Evolutionary conservation across 805 yeast species (phyloP).

Genomic region (Cyberlindnera mississippiensis): DNA sequence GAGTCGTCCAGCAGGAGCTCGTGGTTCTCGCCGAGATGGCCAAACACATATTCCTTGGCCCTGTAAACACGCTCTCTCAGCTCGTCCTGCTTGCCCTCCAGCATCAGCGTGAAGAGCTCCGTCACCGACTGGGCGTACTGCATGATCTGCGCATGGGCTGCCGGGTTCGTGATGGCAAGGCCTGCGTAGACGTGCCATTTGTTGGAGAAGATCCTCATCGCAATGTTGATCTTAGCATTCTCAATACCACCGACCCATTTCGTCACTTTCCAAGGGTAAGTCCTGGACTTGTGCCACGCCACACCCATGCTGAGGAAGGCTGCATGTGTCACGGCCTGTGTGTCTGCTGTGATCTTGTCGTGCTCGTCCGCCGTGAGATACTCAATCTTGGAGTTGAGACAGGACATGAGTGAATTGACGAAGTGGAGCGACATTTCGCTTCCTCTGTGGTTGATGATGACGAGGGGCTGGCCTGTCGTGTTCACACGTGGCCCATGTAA

Average conservation of each 20-base stretch:
- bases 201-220: conserved; percentile 84
- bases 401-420: conserved; percentile 61
- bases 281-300: conserved; percentile 81
- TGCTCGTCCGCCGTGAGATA: conserved; percentile 81
- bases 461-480: conserved; percentile 90
- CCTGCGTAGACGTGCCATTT: conserved; percentile 99
- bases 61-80: conserved; percentile 51
- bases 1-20: conserved; percentile 72
- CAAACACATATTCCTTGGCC: conserved; percentile 78
- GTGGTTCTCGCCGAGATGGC: conserved; percentile 52
- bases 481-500: conserved; percentile 92
- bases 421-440: conserved; percentile 46
- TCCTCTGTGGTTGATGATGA: conserved; percentile 74
- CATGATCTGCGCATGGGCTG: conserved; percentile 86
- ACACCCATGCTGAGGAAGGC: conserved; percentile 96
- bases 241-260: conserved; percentile 93
- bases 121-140: conserved; percentile 86
- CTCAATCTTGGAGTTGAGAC: conserved; percentile 76
- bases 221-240: conserved; percentile 91
- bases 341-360: conserved; percentile 94
- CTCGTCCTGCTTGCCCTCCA: conserved; percentile 59
- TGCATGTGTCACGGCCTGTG: conserved; percentile 98
- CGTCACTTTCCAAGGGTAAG: conserved; percentile 88
- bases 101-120: conserved; percentile 78
- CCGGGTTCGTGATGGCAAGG: conserved; percentile 90